Evolutionary conservation across 2,329 filamentous ascomycete genomes (phyloP), one percentile per base, ranked within the genome.

Genomic region (Boeremia lycopersici): DNA sequence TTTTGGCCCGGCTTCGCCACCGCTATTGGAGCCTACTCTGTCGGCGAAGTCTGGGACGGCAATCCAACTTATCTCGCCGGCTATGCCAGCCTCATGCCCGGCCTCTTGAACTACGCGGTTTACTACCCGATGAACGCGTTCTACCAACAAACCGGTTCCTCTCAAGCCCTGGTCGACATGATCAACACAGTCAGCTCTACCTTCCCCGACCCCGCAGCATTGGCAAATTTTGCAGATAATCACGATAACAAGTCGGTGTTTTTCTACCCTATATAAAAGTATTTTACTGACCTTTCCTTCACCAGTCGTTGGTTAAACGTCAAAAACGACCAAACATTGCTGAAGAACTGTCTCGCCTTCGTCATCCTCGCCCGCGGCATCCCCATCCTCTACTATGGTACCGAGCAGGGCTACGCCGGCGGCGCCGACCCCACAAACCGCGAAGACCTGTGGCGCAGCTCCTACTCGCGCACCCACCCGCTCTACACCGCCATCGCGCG

Each of bases 41-140:
- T 87, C 12, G 86, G 86, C 9, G 86, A 89, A 65, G 84, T 87
- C 3, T 82, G 78, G 45, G 77, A 84, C 29, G 84, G 83, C 26
- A 75, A 82, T 58, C 78, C 82, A 1, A 56, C 70, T 8, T 84
- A 84, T 60, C 73, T 83, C 0, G 74, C 78, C 17, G 79, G 78
- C 9, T 88, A 85, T 64, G 79, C 84, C 38, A 72, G 77, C 42
- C 70, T 79, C 49, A 79, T 87, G 76, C 78, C 78, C n/a, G 85
- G 84, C 12, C 71, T 88, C 28, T 73, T 88, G 56, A 86, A 89
- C 73, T 89, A 86, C 60, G 79, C 84, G 0, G 70, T 76, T 62
- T 84, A 77, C 61, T 77, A 76, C 49, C 65, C 70, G 0, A 70
- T 76, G 67, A 75, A 70, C 48, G 67, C 65, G 30, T 73, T 74